Conservation (phyloP, 169 alveolate species). For the Plasmodium coatneyi region DNA sequence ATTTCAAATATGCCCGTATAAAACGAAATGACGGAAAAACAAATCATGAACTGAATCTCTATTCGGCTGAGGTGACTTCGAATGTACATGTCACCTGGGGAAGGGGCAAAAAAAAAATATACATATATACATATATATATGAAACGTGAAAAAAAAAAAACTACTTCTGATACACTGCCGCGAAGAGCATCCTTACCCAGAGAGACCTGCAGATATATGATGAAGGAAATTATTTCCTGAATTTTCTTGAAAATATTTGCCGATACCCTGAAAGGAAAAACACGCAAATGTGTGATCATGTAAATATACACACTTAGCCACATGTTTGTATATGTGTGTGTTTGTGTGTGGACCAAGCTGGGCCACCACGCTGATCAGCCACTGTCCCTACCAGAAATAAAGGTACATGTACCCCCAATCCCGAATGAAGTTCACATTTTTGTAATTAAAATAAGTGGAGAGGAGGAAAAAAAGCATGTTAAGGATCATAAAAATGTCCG, state of each 20-base stretch:
- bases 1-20: slow-evolving; percentile 69
- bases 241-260: slow-evolving; percentile 65
- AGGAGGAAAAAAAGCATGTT: slow-evolving; percentile 56
- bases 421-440: slow-evolving; percentile 50
- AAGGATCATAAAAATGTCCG: slow-evolving; percentile 56
- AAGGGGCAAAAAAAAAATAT: background rate
- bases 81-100: slow-evolving; percentile 59
- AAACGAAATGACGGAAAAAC: slow-evolving; percentile 69
- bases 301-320: background rate
- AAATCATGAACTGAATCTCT: slow-evolving; percentile 68
- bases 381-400: slow-evolving; percentile 33
- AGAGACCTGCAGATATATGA: slow-evolving; percentile 68
- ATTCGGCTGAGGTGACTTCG: slow-evolving; percentile 63
- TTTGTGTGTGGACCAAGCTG: background rate
- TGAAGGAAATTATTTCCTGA: slow-evolving; percentile 56
- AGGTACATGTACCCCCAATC: slow-evolving; percentile 57
- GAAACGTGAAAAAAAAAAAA: background rate
- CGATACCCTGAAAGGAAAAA: slow-evolving; percentile 31
- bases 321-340: background rate
- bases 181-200: slow-evolving; percentile 14
- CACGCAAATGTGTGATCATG: background rate
- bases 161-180: background rate
- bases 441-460: slow-evolving; percentile 58
- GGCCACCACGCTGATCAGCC: background rate
- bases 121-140: no score